phyloP scores from a whole-genome alignment of 805 yeast species.

The Lachancea cidri region DNA sequence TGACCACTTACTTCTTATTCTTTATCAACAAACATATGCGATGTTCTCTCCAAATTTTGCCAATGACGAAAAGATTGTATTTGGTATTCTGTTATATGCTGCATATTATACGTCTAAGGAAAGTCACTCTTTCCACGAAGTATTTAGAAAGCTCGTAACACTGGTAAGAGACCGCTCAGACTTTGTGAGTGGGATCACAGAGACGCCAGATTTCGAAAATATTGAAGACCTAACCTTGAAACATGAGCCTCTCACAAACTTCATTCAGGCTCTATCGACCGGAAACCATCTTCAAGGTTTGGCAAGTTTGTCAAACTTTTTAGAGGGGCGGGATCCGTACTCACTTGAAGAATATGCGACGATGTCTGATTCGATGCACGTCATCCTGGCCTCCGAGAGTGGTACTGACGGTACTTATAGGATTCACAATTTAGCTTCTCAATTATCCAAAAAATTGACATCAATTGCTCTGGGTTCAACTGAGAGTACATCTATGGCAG shows the following conservation, averaged over 20 bases:
- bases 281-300: neutral
- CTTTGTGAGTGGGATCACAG: neutral
- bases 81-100: constrained; percentile 39
- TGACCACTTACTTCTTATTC: constrained; percentile 28
- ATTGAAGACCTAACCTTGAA: neutral
- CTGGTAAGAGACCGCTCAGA: neutral
- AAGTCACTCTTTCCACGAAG: constrained; percentile 5
- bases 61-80: constrained; percentile 39
- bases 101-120: constrained; percentile 9
- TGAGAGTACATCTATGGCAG: constrained; percentile 58
- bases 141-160: neutral
- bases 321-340: neutral
- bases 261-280: neutral
- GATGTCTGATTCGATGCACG: constrained; percentile 16
- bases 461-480: constrained; percentile 68
- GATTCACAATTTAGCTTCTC: constrained; percentile 42
- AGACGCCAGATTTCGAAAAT: neutral
- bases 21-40: constrained; percentile 46
- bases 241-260: neutral
- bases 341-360: constrained; percentile 12
- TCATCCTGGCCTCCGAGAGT: constrained; percentile 51
- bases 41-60: constrained; percentile 43
- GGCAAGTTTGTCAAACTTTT: neutral
- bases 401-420: constrained; percentile 64
- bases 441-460: constrained; percentile 25